phyloP scores from a whole-genome alignment of 1,284 basidiomycete species.

The Trichosporon inkin region DNA sequence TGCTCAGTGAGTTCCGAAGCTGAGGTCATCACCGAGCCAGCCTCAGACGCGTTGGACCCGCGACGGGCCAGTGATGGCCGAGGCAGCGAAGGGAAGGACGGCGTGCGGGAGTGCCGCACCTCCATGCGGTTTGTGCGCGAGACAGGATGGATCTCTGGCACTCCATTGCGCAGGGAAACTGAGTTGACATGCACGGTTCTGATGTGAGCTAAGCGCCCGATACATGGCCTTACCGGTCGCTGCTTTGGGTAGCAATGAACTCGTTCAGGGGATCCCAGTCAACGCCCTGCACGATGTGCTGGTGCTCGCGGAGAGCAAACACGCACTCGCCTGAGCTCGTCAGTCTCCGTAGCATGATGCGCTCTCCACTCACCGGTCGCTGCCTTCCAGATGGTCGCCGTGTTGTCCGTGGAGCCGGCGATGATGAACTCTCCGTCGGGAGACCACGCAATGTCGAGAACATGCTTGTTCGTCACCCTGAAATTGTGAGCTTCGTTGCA shows the following conservation, averaged over 20 bases:
- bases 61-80: constrained; percentile 62
- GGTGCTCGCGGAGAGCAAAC: constrained; percentile 62
- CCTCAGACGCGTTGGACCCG: constrained; percentile 69
- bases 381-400: constrained; percentile 57
- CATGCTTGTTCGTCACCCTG: constrained; percentile 73
- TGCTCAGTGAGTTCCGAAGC: constrained; percentile 56
- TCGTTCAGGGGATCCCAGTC: constrained; percentile 94
- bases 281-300: constrained; percentile 92
- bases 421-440: constrained; percentile 90
- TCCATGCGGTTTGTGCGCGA: constrained; percentile 48
- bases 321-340: constrained; percentile 42
- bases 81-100: constrained; percentile 41
- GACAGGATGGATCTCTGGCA: constrained; percentile 68
- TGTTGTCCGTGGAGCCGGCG: constrained; percentile 93
- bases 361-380: constrained; percentile 36
- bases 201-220: constrained; percentile 18
- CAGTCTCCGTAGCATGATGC: neutral
- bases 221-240: constrained; percentile 60
- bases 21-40: constrained; percentile 59
- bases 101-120: constrained; percentile 49
- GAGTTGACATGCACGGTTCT: constrained; percentile 79
- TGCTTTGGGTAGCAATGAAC: constrained; percentile 90
- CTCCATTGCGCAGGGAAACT: constrained; percentile 69
- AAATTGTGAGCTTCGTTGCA: constrained; percentile 7
- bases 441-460: constrained; percentile 97